Percentiles rank a stretch among this genome's conserved stretches.
Conservation (phyloP, 1,284 basidiomycete genomes). For the Rhodotorula sp. region DNA sequence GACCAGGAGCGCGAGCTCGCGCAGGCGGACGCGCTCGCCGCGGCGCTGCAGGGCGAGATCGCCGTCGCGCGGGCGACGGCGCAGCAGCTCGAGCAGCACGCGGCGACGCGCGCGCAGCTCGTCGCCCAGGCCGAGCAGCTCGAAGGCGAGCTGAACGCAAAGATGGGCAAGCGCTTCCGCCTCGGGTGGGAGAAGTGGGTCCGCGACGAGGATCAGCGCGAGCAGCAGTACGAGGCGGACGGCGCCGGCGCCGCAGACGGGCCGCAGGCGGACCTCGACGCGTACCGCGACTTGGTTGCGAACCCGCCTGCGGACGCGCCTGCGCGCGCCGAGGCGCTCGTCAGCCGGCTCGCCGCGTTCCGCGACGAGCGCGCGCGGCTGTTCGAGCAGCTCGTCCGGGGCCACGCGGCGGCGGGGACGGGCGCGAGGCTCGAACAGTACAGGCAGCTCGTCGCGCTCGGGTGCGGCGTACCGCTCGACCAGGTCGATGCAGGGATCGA, state of each 20-base stretch:
- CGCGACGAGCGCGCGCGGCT: slow-evolving; percentile 67
- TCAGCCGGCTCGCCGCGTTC: slow-evolving; percentile 66
- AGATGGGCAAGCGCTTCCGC: slow-evolving; percentile 77
- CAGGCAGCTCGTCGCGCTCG: slow-evolving; percentile 77
- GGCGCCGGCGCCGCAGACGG: slow-evolving; percentile 15
- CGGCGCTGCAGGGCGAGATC: slow-evolving; percentile 89
- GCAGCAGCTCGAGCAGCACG: slow-evolving; percentile 65
- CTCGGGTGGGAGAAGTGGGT: slow-evolving; percentile 91
- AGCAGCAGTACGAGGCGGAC: slow-evolving; percentile 56
- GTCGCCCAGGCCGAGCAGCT: slow-evolving; percentile 53
- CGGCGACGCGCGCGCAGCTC: slow-evolving; percentile 67
- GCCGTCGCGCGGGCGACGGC: slow-evolving; percentile 80
- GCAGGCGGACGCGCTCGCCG: slow-evolving; percentile 84
- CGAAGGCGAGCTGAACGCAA: slow-evolving; percentile 65
- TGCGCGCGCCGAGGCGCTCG: slow-evolving; percentile 62
- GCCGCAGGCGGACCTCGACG: slow-evolving; percentile 44
- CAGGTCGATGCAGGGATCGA: slow-evolving; percentile 83
- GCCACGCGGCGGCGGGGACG: slow-evolving; percentile 85
- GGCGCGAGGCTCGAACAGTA: slow-evolving; percentile 85
- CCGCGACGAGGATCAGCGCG: slow-evolving; percentile 76
- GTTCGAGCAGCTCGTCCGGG: slow-evolving; percentile 73
- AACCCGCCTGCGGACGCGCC: slow-evolving; percentile 52
- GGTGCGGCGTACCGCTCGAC: slow-evolving; percentile 76
- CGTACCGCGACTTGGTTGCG: slow-evolving; percentile 49
- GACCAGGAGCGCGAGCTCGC: slow-evolving; percentile 89